phyloP scores from a whole-genome alignment of 2,329 filamentous ascomycete genomes.

The Orbilia brochopaga region DNA sequence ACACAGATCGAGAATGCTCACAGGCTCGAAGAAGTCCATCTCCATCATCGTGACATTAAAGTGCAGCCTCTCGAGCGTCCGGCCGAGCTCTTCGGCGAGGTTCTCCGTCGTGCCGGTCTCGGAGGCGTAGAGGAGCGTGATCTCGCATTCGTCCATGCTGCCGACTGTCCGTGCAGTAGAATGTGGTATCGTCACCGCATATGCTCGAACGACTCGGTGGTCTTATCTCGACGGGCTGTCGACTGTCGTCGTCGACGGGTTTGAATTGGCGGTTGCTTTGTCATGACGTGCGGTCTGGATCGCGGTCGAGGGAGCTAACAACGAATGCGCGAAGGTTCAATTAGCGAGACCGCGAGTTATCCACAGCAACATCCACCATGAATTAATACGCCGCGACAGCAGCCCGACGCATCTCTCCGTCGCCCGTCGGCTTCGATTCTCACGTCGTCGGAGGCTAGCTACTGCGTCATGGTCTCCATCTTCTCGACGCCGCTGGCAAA shows the following conservation, averaged over 20 bases:
- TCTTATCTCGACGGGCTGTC: neutral
- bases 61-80: constrained; percentile 75
- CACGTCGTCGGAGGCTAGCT: neutral
- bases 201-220: neutral
- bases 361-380: too few relatives aligned
- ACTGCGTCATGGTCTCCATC: constrained; percentile 57
- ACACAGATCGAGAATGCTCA: constrained; percentile 61
- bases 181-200: neutral
- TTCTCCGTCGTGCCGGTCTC: constrained; percentile 96
- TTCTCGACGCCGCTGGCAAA: constrained; percentile 76
- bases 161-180: neutral
- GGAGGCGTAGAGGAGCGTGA: constrained; percentile 79
- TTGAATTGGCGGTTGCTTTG: constrained; percentile 19
- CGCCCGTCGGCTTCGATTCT: too few relatives aligned
- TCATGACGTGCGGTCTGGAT: constrained; percentile 29
- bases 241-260: neutral
- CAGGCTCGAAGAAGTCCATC: constrained; percentile 76
- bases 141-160: constrained; percentile 64
- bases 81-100: constrained; percentile 81
- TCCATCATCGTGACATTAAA: constrained; percentile 78
- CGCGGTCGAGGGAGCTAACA: too few relatives aligned
- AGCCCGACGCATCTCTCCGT: too few relatives aligned
- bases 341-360: too few relatives aligned
- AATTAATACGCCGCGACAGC: too few relatives aligned
- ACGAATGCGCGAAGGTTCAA: too few relatives aligned